Evolutionary conservation across 768 basidiomycete species (phyloP).

Genomic region (Paxillus involutus): DNA sequence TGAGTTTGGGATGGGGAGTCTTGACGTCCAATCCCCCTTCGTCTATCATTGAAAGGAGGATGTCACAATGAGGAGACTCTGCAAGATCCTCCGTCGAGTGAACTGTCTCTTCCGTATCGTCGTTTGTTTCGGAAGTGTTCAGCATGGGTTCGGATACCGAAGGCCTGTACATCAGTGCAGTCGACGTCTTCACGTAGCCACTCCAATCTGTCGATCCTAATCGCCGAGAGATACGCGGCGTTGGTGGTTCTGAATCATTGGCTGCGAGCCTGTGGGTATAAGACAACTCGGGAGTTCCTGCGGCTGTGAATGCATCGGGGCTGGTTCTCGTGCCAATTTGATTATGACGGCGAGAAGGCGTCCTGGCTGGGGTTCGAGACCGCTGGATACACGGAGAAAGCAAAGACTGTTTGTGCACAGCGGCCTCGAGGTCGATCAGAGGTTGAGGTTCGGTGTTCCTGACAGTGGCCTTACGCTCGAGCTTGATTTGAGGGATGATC

Average conservation of each 20-base stretch:
- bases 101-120: constrained; percentile 5
- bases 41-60: constrained; percentile 12
- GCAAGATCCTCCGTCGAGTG: constrained; percentile 1
- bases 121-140: neutral
- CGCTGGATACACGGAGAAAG: constrained; percentile 23
- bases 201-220: neutral
- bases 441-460: constrained; percentile 6
- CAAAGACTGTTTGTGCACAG: constrained; percentile 1
- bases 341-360: constrained; percentile 19
- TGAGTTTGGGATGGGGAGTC: neutral
- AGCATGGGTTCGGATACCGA: constrained; percentile 15
- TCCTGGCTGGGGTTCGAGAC: constrained; percentile 9
- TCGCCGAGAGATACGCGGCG: neutral
- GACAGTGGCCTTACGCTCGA: constrained; percentile 26
- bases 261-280: neutral
- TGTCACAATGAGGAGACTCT: constrained; percentile 13
- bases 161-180: neutral
- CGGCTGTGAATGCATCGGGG: neutral
- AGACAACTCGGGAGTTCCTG: neutral
- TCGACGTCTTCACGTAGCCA: neutral
- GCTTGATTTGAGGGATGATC: constrained; percentile 26
- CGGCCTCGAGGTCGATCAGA: neutral
- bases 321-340: neutral
- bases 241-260: neutral
- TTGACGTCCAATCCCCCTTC: neutral